Conservation (phyloP, 768 basidiomycete species). For the Boletus vermiculosoides region DNA sequence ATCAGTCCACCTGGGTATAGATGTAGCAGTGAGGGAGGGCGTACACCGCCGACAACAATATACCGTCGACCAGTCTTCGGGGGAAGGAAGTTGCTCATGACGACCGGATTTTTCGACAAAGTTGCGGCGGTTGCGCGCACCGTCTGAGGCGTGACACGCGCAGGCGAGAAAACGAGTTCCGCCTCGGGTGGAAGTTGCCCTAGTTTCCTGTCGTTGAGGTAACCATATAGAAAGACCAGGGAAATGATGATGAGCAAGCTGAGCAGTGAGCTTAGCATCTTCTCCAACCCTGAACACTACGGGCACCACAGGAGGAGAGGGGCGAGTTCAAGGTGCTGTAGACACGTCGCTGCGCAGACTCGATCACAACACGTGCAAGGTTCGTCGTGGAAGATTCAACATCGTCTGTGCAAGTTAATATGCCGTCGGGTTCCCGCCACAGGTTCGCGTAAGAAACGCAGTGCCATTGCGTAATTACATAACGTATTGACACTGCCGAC, state of each 20-base stretch:
- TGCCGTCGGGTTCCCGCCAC: too few relatives aligned
- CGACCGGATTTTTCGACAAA: conserved; percentile 36
- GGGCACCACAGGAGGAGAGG: background rate
- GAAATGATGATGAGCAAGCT: conserved; percentile 3
- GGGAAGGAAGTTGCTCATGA: conserved; percentile 49
- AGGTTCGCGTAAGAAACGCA: too few relatives aligned
- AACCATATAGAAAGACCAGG: conserved; percentile 37
- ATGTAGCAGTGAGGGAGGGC: conserved; percentile 22
- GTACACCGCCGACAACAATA: conserved; percentile 73
- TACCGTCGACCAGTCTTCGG: conserved; percentile 72
- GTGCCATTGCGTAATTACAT: too few relatives aligned
- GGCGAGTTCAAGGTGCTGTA: background rate
- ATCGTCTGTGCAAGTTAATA: too few relatives aligned
- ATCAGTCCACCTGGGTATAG: background rate
- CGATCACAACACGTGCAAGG: background rate
- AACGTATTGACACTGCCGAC: too few relatives aligned
- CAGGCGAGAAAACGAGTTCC: conserved; percentile 45
- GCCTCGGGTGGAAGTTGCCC: conserved; percentile 48
- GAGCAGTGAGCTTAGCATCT: conserved; percentile 20
- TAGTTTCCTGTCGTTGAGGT: conserved; percentile 55
- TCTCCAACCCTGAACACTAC: background rate
- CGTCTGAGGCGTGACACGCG: conserved; percentile 46
- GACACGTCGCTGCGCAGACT: background rate
- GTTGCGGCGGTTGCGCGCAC: conserved; percentile 40
- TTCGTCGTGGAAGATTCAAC: background rate